phyloP scores from a whole-genome alignment of 768 basidiomycete genomes.

The Podaxis sp. region DNA sequence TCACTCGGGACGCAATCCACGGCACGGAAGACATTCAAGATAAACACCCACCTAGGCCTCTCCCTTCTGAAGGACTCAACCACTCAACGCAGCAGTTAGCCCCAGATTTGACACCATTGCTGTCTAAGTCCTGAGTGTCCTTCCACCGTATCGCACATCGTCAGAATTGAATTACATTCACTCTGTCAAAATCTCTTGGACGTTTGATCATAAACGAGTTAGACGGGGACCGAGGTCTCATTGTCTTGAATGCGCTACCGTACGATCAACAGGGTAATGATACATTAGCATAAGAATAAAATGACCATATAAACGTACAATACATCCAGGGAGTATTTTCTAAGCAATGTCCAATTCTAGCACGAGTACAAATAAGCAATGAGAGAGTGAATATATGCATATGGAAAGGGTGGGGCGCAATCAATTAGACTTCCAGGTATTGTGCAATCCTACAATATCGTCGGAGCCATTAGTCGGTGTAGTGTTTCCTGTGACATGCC shows the following conservation, averaged over 20 bases:
- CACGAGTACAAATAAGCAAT: neutral
- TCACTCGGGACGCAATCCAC: constrained; percentile 61
- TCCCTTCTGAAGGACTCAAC: constrained; percentile 70
- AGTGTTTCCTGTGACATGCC: constrained; percentile 26
- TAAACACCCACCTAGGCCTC: constrained; percentile 12
- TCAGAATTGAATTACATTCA: constrained; percentile 57
- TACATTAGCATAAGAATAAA: constrained; percentile 7
- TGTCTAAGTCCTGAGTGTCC: constrained; percentile 79
- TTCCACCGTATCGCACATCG: constrained; percentile 86
- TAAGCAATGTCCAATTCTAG: neutral
- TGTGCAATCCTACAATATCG: constrained; percentile 77
- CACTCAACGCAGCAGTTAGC: constrained; percentile 90
- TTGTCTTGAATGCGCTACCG: too few relatives aligned
- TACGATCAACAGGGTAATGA: neutral
- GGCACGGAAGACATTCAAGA: constrained; percentile 46
- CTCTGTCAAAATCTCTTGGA: constrained; percentile 47
- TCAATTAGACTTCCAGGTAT: constrained; percentile 36
- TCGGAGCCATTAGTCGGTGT: constrained; percentile 51
- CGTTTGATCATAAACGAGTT: too few relatives aligned
- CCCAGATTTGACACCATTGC: constrained; percentile 66
- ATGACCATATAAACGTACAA: constrained; percentile 8
- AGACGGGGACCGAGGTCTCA: too few relatives aligned
- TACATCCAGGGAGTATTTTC: neutral
- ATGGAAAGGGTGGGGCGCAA: neutral
- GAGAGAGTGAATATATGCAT: neutral